Evolutionary conservation across 306 rosid species (phyloP).

Genomic region (Casuarina cunninghamiana): DNA sequence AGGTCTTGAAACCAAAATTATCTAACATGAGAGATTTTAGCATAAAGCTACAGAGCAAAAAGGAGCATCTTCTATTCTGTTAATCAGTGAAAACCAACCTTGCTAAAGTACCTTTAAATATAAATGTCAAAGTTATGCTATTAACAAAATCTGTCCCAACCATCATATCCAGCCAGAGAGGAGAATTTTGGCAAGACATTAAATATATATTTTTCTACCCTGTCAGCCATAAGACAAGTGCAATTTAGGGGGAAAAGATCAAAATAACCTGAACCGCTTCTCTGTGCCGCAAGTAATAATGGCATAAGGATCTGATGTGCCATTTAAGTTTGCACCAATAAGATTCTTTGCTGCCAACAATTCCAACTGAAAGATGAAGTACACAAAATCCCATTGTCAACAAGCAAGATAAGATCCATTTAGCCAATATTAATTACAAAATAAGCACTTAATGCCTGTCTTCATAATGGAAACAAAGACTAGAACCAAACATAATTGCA

Average conservation of each 20-base stretch:
- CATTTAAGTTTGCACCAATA: slow-evolving; percentile 91
- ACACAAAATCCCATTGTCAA: slow-evolving; percentile 5
- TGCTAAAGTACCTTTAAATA: neutral
- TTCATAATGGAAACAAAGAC: slow-evolving; percentile 6
- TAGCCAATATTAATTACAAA: slow-evolving; percentile 13
- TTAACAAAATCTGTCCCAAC: neutral
- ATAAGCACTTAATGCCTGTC: slow-evolving; percentile 5
- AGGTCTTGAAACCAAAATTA: neutral
- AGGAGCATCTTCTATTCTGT: neutral
- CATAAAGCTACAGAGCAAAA: neutral
- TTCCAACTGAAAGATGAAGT: slow-evolving; percentile 67
- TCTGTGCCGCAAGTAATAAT: slow-evolving; percentile 87
- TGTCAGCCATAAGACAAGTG: neutral
- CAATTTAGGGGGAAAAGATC: slow-evolving; percentile 1
- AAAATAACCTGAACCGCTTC: slow-evolving; percentile 84
- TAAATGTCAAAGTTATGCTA: neutral
- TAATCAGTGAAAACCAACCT: neutral
- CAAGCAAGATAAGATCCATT: slow-evolving; percentile 17
- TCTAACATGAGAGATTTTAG: neutral
- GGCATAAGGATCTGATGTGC: slow-evolving; percentile 96
- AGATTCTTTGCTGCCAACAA: slow-evolving; percentile 96
- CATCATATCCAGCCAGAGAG: neutral
- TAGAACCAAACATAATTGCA: slow-evolving; percentile 24
- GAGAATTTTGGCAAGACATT: neutral
- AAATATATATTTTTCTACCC: slow-evolving; percentile 1